phyloP scores from a whole-genome alignment of 2,329 filamentous ascomycete species.

The Aphanocladium album region DNA sequence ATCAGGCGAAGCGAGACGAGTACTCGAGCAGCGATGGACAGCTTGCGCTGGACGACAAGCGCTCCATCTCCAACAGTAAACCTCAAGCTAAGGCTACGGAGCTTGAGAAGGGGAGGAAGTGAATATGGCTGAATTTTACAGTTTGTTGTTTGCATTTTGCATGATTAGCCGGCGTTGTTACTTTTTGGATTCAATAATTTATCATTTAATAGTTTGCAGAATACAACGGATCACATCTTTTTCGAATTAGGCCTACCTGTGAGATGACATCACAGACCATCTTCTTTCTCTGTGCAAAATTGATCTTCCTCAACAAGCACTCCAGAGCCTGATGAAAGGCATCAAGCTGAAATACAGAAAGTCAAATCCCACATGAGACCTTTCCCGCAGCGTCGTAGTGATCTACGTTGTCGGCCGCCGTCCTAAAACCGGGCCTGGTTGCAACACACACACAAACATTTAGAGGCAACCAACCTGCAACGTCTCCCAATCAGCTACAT shows the following conservation, averaged over 20 bases:
- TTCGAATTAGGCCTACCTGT: background rate
- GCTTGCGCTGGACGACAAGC: background rate
- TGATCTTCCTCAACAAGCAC: too few relatives aligned
- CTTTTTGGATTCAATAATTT: background rate
- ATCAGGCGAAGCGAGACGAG: constrained; percentile 21
- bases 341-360: background rate
- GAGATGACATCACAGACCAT: too few relatives aligned
- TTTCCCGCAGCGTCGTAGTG: background rate
- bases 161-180: background rate
- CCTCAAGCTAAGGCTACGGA: background rate
- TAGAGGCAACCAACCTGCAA: background rate
- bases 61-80: too few relatives aligned
- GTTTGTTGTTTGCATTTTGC: background rate
- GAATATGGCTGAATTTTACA: background rate
- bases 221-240: background rate
- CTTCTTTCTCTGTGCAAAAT: too few relatives aligned
- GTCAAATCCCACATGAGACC: background rate
- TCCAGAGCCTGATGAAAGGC: background rate
- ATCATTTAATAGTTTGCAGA: background rate
- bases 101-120: background rate
- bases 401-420: background rate
- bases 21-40: constrained; percentile 11
- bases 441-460: background rate
- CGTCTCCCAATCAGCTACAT: background rate
- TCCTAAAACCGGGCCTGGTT: background rate